Base-by-base conservation (phyloP, 116 monocot genomes). In the Papilionanthe hybrid region DNA sequence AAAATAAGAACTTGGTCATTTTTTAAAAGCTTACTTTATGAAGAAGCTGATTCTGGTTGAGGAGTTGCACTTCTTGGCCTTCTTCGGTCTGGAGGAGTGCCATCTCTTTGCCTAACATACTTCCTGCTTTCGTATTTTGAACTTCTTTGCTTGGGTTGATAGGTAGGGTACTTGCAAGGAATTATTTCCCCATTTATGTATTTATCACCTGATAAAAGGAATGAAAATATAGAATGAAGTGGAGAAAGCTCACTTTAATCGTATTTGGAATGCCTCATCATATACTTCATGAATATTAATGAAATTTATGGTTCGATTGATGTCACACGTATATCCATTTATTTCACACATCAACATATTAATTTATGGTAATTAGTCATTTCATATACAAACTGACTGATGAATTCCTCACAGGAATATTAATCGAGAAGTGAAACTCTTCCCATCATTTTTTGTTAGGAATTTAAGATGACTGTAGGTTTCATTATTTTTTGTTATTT, bases 151-250 rank as follows among this genome's bases (percentile, higher is more conserved):
- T 93, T 99, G 72, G 95, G 92, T 84, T 93, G 99, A 81, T 93
- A 95, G 74, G 95, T 93, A 73, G 87, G 95, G 72, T 95, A 95
- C 18, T 82, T 93, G 83, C 91, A 90, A 17, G 99, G 99, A 82
- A 99, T 95, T 80, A 99, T 99, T 83, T 99, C 99, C 1, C 99
- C 99, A 78, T 99, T 99, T 72, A 99, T 90, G 76, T 99, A 99
- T 80, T 99, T 99, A 82, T 99, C 99, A 74, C 99, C 99, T 95
- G 72, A 42, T 20, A 73, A 18, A n/a, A 42, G 9, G 17, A 42
- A 73, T 6, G 73, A 73, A n/a, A 20, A 42, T 4, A 68, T 27
- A 66, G 32, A 32, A 32, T 23, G 3, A 68, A 11, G 0, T 68
- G 68, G 65, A 65, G 9, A 23, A 25, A 8, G 9, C 5, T 25